Evolutionary conservation across 1,139 yeast genomes (phyloP).

Genomic region (Suhomyces chickasaworum): DNA sequence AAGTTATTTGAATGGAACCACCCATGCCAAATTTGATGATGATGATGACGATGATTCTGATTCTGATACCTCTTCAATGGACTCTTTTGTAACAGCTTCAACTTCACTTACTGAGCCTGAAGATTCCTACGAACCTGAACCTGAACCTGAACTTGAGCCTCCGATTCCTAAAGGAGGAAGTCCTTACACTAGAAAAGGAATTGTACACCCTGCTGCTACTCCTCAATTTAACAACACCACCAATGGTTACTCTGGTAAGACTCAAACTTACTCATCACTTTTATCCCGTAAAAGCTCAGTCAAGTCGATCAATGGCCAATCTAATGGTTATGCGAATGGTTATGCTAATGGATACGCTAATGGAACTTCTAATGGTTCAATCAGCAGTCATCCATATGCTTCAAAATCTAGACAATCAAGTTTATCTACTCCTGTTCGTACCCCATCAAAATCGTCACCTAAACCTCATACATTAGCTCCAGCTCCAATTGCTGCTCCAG

Average conservation of each 20-base stretch:
- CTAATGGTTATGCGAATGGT: not conserved
- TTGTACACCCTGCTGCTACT: conserved; percentile 11
- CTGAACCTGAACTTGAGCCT: conserved; percentile 9
- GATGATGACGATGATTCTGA: conserved; percentile 21
- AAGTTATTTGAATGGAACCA: not conserved
- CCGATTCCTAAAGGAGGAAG: conserved; percentile 12
- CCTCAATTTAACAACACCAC: conserved; percentile 3
- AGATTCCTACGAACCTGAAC: conserved; percentile 17
- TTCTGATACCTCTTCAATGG: conserved; percentile 31
- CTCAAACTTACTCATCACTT: not conserved
- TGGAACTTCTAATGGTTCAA: too few species aligned
- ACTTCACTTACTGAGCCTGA: conserved; percentile 30
- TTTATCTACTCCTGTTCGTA: not conserved
- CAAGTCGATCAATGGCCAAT: conserved; percentile 3
- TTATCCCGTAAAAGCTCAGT: not conserved
- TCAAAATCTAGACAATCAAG: conserved; percentile 5
- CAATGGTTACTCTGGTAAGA: conserved; percentile 8
- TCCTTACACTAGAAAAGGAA: conserved; percentile 12
- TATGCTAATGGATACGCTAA: not conserved
- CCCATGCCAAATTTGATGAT: conserved; percentile 12
- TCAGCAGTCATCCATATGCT: not conserved
- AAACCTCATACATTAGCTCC: conserved; percentile 1
- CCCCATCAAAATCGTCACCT: conserved; percentile 1
- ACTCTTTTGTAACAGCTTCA: conserved; percentile 42
- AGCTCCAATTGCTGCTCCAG: conserved; percentile 1